Base-by-base conservation (phyloP, 305 asterid genomes). In the Plantago coronopus region DNA sequence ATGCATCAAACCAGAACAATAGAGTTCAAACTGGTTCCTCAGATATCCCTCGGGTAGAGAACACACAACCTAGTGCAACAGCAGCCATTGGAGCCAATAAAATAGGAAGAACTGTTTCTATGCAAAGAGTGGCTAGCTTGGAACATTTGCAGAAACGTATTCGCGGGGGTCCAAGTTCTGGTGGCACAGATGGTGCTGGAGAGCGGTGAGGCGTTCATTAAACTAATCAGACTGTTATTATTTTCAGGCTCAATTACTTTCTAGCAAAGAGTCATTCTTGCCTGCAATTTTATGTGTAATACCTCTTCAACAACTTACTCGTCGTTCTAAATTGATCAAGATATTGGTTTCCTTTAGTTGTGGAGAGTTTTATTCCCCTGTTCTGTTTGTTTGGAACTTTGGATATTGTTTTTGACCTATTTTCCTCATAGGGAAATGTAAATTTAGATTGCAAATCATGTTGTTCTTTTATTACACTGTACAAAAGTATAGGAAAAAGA, bases 81-180 rank as follows among this genome's bases (percentile, higher is more conserved):
- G 66, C 65, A 17, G 64, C 54, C 1, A 9, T 48, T 38, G 68
- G 75, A 49, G 75, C 49, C 7, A 77, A 65, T 75, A 80, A 79
- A 83, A 67, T 84, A 45, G 98, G 95, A 48, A 73, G 90, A 71
- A 77, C 85, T 5, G 80, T 67, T 48, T 75, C 99, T 7, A 70
- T 83, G 94, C 97, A 87, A 72, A 81, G 94, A 69, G 97, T 85
- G 67, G 88, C 94, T 43, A 93, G 97, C 79, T 76, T 89, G 91
- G 97, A 93, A 61, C 96, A 87, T 73, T 81, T 84, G 67, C 93
- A 86, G 84, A 84, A 84, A 71, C 89, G 91, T 60, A 86, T 85
- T 37, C 89, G 88, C 4, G 87, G 86, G 9, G 82, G 72, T 14
- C 55, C 73, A 27, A 70, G 65, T 48, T 61, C 89, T 11, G 51